phyloP scores from a whole-genome alignment of 179 eudicot genomes.

The Amaranthus tricolor region DNA sequence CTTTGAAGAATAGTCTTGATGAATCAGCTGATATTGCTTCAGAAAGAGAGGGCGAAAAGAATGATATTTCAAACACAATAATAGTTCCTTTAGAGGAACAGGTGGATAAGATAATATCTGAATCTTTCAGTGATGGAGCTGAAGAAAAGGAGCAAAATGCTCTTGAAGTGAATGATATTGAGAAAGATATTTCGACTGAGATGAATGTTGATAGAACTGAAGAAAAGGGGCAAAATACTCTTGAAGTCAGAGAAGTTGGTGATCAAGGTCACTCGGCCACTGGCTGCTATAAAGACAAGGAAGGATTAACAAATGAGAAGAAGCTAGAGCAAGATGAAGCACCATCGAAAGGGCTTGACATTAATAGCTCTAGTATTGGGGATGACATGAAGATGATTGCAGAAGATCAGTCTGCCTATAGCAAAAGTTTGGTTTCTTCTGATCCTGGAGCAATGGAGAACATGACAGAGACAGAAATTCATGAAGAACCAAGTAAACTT shows the following conservation, averaged over 20 bases:
- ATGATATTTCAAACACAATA: conserved; percentile 10
- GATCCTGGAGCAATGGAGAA: conserved; percentile 13
- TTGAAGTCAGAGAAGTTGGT: too few relatives aligned
- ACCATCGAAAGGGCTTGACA: conserved; percentile 4
- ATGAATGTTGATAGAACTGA: too few relatives aligned
- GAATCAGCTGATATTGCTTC: conserved; percentile 20
- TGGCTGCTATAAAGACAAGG: too few relatives aligned
- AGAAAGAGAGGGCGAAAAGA: conserved; percentile 19
- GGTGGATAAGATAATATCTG: too few relatives aligned
- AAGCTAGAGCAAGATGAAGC: background rate
- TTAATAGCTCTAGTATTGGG: conserved; percentile 1
- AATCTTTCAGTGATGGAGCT: too few relatives aligned
- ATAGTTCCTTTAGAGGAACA: too few relatives aligned
- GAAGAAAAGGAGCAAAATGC: too few relatives aligned
- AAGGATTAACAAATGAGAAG: background rate
- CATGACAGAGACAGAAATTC: conserved; percentile 6
- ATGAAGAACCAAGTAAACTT: conserved; percentile 16
- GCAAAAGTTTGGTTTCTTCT: conserved; percentile 17
- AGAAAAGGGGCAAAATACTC: background rate
- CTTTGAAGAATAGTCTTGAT: conserved; percentile 10
- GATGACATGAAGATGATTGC: conserved; percentile 20
- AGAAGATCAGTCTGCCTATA: conserved; percentile 1
- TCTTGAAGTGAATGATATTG: too few relatives aligned
- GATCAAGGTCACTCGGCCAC: too few relatives aligned
- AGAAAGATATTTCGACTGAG: too few relatives aligned